A percentile compares a stretch with the other conserved stretches of the same genome.
These are phyloP conservation scores for Mycena galopus DNA, from an alignment of 768 basidiomycete genomes.

Conservation along the genomic window DNA sequence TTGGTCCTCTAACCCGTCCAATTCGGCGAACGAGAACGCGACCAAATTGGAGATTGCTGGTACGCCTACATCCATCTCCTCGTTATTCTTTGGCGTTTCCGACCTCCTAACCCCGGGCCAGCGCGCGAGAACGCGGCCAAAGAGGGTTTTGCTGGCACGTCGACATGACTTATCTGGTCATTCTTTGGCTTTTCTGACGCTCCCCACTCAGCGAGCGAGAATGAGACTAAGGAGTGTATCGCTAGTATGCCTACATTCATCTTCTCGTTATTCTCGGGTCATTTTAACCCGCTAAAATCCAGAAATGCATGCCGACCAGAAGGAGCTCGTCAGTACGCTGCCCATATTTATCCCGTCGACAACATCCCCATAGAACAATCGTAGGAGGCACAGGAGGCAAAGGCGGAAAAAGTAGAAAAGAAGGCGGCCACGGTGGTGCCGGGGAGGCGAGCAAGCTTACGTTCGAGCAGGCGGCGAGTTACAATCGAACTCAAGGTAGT, in stretches of 20 bases:
- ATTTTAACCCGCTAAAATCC: background rate
- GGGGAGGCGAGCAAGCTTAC: conserved; percentile 1
- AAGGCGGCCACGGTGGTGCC: background rate
- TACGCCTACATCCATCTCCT: conserved; percentile 1
- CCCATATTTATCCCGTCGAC: background rate
- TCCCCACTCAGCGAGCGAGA: conserved; percentile 2
- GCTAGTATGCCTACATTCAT: conserved; percentile 1
- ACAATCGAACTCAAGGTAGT: no score
- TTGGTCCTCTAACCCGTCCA: background rate
- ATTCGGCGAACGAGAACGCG: conserved; percentile 2
- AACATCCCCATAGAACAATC: background rate
- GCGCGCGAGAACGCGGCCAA: background rate
- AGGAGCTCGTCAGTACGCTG: background rate
- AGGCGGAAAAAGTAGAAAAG: background rate
- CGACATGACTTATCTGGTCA: background rate
- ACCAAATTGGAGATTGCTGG: background rate
- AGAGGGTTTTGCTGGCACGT: background rate
- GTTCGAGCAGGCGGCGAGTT: conserved; percentile 1
- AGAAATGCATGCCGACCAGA: background rate
- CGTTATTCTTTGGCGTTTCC: background rate
- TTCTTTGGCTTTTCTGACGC: background rate
- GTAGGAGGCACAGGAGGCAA: conserved; percentile 8
- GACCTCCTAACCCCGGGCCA: background rate
- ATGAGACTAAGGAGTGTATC: background rate
- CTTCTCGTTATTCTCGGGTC: background rate